Evolutionary conservation across 2,329 filamentous ascomycete species (phyloP), one percentile per base, ranked within the genome.

Genomic region (Penicillium freii): DNA sequence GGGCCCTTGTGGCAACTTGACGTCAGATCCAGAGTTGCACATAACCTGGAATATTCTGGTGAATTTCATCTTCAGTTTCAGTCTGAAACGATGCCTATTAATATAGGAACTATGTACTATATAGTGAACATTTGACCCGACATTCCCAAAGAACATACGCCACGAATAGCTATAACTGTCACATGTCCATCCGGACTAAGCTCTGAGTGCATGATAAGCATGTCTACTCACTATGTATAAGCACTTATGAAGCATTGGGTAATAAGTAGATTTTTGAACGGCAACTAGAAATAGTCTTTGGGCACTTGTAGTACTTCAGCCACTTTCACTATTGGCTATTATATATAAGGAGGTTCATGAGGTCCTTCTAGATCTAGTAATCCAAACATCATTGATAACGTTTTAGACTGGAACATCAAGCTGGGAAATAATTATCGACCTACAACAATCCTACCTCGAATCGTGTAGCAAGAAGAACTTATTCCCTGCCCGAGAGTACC

Each of bases 1-100:
- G 51, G 33, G 51, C 42, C 44, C 51, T 48, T 46, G 63, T 66
- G 64, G 62, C 63, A 58, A 64, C 56, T 61, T 66, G 64, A 66
- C 64, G 63, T 66, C 64, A 66, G 56, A 49, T 58, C 38, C 48
- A 40, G 19, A 36, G 17, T 11, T 17, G 5, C 8, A 13, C 6
- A 17, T 10, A 45, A 27, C 50, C 11, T 45, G 23, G 40, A 46
- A 45, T 34, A 36, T 52, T 52, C 50, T 44, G 19, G 49, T 31
- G 27, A 9, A 34, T 17, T 34, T 47, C 6, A 7, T 25, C 6
- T 29, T 45, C 29, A 7, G 19, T 17, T 34, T 47, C 19, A 47
- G 13, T 47, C n/a, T 33, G 19, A 36, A n/a, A n/a, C 38, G 1
- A 5, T 7, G 7, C 17, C 33, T 36, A 25, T 25, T n/a, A 13